phyloP scores from a whole-genome alignment of 208 protist genomes.

The Acanthamoeba royreba region DNA sequence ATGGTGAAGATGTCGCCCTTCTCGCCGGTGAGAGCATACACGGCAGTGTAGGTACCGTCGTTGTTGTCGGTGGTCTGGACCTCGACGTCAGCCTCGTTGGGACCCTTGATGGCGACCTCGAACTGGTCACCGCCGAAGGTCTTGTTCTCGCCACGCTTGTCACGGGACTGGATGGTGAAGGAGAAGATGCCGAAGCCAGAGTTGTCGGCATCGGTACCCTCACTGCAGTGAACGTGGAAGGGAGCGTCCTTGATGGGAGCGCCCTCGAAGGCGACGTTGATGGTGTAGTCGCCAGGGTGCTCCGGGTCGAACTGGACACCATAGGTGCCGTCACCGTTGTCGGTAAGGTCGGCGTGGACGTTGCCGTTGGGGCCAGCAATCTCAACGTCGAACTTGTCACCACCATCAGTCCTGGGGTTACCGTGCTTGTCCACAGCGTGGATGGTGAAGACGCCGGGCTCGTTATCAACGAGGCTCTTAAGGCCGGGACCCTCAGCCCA shows the following conservation, averaged over 20 bases:
- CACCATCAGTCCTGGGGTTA: slow-evolving; percentile 52
- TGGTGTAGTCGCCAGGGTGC: slow-evolving; percentile 60
- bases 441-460: slow-evolving; percentile 62
- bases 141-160: slow-evolving; percentile 65
- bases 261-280: slow-evolving; percentile 63
- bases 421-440: slow-evolving; percentile 66
- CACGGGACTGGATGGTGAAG: slow-evolving; percentile 64
- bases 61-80: slow-evolving; percentile 49
- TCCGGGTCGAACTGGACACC: slow-evolving; percentile 56
- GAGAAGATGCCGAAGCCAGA: slow-evolving; percentile 65
- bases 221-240: slow-evolving; percentile 62
- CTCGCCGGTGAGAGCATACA: slow-evolving; percentile 6
- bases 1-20: slow-evolving; percentile 33
- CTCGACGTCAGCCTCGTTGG: slow-evolving; percentile 53
- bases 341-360: slow-evolving; percentile 28
- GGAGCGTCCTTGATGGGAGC: slow-evolving; percentile 65
- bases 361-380: slow-evolving; percentile 57
- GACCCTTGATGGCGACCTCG: slow-evolving; percentile 58
- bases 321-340: slow-evolving; percentile 72
- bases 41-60: slow-evolving; percentile 54
- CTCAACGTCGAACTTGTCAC: slow-evolving; percentile 61
- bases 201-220: slow-evolving; percentile 53
- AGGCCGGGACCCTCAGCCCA: slow-evolving; percentile 36
- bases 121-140: slow-evolving; percentile 65
- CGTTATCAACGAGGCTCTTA: slow-evolving; percentile 18